Evolutionary conservation across 2,329 filamentous ascomycete species (phyloP).

Genomic region (Venturia carpophila): DNA sequence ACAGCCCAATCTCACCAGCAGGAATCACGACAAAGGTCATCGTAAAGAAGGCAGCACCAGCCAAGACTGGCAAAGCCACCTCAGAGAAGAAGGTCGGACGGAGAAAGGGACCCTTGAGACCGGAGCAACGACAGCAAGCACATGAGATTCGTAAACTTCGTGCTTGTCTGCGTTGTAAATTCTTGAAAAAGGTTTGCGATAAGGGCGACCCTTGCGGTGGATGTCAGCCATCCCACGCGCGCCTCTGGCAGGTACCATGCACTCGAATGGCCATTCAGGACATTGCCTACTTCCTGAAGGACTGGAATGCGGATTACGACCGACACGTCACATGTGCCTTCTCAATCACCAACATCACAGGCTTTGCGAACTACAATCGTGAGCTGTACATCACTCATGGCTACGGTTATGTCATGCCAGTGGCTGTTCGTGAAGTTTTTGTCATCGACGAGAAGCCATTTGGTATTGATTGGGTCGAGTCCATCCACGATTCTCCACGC

Average conservation of each 20-base stretch:
- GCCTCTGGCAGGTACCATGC: constrained; percentile 95
- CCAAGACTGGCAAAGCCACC: constrained; percentile 55
- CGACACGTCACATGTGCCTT: constrained; percentile 80
- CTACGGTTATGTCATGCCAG: constrained; percentile 85
- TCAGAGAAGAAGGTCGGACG: constrained; percentile 87
- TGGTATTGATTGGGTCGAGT: constrained; percentile 88
- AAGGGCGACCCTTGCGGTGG: constrained; percentile 94
- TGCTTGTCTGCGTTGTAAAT: constrained; percentile 92
- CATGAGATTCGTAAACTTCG: constrained; percentile 93
- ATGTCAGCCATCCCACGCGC: constrained; percentile 90
- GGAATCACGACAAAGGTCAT: constrained; percentile 73
- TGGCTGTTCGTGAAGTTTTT: constrained; percentile 88
- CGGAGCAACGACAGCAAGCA: constrained; percentile 91
- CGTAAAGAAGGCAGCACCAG: constrained; percentile 59
- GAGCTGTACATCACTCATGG: constrained; percentile 92
- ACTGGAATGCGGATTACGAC: constrained; percentile 96
- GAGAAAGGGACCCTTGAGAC: constrained; percentile 79
- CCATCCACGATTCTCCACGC: constrained; percentile 60
- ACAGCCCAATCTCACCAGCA: constrained; percentile 55
- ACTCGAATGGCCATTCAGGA: constrained; percentile 98
- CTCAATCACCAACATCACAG: constrained; percentile 92
- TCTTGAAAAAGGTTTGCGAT: constrained; percentile 98
- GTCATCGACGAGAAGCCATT: constrained; percentile 91
- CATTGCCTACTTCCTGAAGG: constrained; percentile 97
- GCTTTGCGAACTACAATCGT: constrained; percentile 55